Percentiles rank a stretch among this genome's conserved stretches.
These are phyloP conservation scores for Sporothrix luriei DNA, from an alignment of 2,329 filamentous ascomycete species.

Conservation along the genomic window DNA sequence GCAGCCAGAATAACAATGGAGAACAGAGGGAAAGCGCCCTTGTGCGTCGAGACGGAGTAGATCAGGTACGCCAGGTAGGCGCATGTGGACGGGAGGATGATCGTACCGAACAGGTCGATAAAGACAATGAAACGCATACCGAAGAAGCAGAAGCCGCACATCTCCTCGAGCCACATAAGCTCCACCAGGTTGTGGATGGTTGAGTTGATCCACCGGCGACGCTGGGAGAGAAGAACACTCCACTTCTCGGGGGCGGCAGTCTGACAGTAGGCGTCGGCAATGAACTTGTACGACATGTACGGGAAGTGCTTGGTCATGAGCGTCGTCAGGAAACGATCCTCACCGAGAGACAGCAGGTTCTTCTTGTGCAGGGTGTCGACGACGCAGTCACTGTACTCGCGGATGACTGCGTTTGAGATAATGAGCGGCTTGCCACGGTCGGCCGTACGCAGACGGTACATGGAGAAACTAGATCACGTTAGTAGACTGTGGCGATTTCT, in stretches of 20 bases:
- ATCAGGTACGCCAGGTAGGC: slow-evolving; percentile 86
- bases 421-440: slow-evolving; percentile 95
- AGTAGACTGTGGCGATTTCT: background rate
- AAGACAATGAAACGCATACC: slow-evolving; percentile 97
- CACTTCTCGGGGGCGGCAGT: slow-evolving; percentile 94
- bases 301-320: slow-evolving; percentile 99
- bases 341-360: slow-evolving; percentile 89
- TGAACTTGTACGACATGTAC: slow-evolving; percentile 92
- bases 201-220: slow-evolving; percentile 99
- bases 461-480: slow-evolving; percentile 74
- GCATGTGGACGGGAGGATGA: slow-evolving; percentile 87
- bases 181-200: slow-evolving; percentile 96
- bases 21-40: slow-evolving; percentile 78
- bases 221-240: slow-evolving; percentile 92
- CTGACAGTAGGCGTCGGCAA: slow-evolving; percentile 87
- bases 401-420: slow-evolving; percentile 83
- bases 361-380: slow-evolving; percentile 97
- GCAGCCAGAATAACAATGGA: slow-evolving; percentile 86
- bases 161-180: slow-evolving; percentile 83
- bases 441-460: slow-evolving; percentile 93
- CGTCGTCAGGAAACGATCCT: slow-evolving; percentile 96
- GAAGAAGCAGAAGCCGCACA: slow-evolving; percentile 99
- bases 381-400: slow-evolving; percentile 83
- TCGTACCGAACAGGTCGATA: slow-evolving; percentile 87
- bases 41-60: slow-evolving; percentile 69